Evolutionary conservation across 257 asterid genomes (phyloP).

Genomic region (Oldenlandia corymbosa): DNA sequence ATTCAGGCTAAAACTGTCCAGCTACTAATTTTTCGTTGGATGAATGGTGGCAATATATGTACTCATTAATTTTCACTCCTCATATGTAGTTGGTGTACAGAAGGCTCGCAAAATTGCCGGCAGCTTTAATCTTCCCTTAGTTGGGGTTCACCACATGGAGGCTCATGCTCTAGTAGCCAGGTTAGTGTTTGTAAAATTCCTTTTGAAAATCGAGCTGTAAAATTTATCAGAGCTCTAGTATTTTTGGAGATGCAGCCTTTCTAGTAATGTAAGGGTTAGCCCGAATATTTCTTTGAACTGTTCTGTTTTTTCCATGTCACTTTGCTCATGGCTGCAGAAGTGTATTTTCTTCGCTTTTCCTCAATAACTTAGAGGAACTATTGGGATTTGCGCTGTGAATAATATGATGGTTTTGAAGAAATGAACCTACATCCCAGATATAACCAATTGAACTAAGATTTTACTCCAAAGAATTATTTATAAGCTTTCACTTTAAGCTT

Average conservation of each 20-base stretch:
- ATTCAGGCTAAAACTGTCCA: not conserved
- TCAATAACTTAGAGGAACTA: not conserved
- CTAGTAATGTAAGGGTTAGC: not conserved
- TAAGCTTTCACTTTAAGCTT: too few species aligned
- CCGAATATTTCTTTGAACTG: not conserved
- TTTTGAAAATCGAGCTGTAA: not conserved
- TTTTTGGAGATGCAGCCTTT: constrained; percentile 1
- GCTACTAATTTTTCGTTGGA: not conserved
- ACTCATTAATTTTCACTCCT: constrained; percentile 15
- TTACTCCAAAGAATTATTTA: too few species aligned
- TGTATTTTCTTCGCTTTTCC: not conserved
- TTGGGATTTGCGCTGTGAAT: not conserved
- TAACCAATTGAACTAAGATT: not conserved
- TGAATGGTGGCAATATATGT: not conserved
- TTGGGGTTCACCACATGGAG: constrained; percentile 97
- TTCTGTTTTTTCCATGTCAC: not conserved
- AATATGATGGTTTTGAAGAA: not conserved
- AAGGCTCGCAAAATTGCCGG: constrained; percentile 96
- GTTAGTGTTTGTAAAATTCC: constrained; percentile 26
- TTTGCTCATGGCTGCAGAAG: constrained; percentile 2
- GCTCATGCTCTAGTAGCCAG: constrained; percentile 96
- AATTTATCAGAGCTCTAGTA: not conserved
- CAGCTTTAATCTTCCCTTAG: constrained; percentile 58
- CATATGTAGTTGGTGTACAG: constrained; percentile 75
- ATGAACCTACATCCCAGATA: not conserved